Conservation (phyloP, 768 basidiomycete species). For the Tubosaeta brunneosetosa region DNA sequence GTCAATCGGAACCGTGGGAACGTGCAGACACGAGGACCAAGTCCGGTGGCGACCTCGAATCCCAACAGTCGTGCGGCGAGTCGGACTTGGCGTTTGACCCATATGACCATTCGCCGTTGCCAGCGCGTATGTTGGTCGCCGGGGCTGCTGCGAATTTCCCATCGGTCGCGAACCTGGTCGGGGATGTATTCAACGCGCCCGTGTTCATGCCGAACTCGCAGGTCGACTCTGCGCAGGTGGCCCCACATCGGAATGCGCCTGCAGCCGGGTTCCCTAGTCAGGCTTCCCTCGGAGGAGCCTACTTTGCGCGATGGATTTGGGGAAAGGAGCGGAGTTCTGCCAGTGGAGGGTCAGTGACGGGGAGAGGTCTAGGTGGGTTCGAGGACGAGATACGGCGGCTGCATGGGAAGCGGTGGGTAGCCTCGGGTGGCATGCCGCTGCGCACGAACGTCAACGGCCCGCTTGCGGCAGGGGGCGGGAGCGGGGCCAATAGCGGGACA, state of each 20-base stretch:
- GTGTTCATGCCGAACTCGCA: constrained; percentile 73
- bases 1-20: no score
- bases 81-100: constrained; percentile 72
- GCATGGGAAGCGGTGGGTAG: constrained; percentile 70
- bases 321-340: constrained; percentile 49
- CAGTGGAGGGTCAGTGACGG: constrained; percentile 28
- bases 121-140: constrained; percentile 60
- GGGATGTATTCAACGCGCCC: constrained; percentile 79
- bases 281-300: constrained; percentile 68
- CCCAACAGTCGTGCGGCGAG: constrained; percentile 31
- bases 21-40: constrained; percentile 32
- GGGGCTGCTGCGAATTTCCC: constrained; percentile 86
- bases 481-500: constrained; percentile 58
- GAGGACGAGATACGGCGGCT: constrained; percentile 77
- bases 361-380: constrained; percentile 51
- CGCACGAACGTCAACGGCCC: constrained; percentile 56
- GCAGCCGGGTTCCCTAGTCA: constrained; percentile 68
- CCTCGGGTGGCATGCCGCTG: constrained; percentile 52
- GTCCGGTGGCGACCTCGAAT: constrained; percentile 16
- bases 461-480: constrained; percentile 32
- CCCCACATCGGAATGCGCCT: no score
- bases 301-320: constrained; percentile 85
- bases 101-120: constrained; percentile 65
- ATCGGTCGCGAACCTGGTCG: constrained; percentile 70
- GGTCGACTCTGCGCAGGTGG: constrained; percentile 69